A percentile compares a stretch with the other conserved stretches of the same genome.
Evolutionary conservation across 108 stramenopile genomes (phyloP).

Genomic region (Nitzschia sp.): DNA sequence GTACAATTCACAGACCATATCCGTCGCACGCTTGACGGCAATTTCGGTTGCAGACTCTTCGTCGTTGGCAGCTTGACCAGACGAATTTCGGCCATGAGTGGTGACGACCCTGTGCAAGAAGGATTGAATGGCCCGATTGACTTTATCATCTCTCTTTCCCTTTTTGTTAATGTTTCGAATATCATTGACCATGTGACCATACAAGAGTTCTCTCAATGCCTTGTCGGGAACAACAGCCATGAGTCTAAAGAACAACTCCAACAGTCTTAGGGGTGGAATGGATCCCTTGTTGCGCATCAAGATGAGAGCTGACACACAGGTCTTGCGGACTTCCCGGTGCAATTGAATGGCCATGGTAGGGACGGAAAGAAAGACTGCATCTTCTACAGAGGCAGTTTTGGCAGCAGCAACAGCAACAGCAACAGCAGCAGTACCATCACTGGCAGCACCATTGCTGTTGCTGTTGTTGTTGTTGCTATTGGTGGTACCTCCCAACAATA

Average conservation of each 20-base stretch:
- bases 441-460: background rate
- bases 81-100: constrained; percentile 20
- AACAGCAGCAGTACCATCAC: background rate
- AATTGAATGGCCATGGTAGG: constrained; percentile 64
- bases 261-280: constrained; percentile 71
- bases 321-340: constrained; percentile 83
- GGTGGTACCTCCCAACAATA: constrained; percentile 71
- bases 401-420: background rate
- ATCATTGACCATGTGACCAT: constrained; percentile 90
- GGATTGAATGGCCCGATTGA: constrained; percentile 80
- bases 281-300: constrained; percentile 90
- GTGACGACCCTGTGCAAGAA: constrained; percentile 78
- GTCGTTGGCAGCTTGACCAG: constrained; percentile 19
- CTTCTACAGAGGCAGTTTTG: background rate
- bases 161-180: constrained; percentile 88
- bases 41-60: constrained; percentile 62
- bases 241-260: constrained; percentile 92
- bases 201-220: constrained; percentile 78
- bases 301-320: constrained; percentile 86
- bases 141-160: constrained; percentile 71
- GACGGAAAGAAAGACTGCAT: constrained; percentile 23
- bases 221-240: constrained; percentile 89
- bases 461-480: background rate
- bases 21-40: constrained; percentile 85
- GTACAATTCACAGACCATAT: constrained; percentile 93